phyloP scores from a whole-genome alignment of 2,329 filamentous ascomycete genomes.

The Rasamsonia emersonii region DNA sequence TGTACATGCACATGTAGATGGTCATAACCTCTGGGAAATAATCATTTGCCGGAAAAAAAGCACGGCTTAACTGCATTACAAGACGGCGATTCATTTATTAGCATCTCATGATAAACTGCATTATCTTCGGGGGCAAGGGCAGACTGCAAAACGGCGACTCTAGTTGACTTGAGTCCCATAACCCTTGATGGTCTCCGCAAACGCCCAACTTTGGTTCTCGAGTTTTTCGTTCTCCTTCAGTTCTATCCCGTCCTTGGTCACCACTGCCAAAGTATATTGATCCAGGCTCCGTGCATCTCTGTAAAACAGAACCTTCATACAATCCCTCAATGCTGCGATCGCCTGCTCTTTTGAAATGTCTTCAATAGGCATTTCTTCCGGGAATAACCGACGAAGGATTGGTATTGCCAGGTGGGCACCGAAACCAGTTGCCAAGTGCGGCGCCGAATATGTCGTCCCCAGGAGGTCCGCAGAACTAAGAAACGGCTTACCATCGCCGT shows the following conservation, averaged over 20 bases:
- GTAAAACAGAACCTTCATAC: conserved; percentile 98
- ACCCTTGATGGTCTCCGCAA: conserved; percentile 87
- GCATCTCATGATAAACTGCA: not conserved
- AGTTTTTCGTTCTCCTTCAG: conserved; percentile 77
- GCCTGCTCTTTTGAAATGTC: conserved; percentile 69
- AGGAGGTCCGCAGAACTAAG: conserved; percentile 85
- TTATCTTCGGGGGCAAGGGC: conserved; percentile 18
- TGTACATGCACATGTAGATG: too few species aligned
- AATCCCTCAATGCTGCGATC: conserved; percentile 73
- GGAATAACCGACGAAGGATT: conserved; percentile 73
- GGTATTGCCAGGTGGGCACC: conserved; percentile 89
- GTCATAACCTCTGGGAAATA: too few species aligned
- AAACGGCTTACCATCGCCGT: conserved; percentile 73
- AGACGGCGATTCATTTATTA: too few species aligned
- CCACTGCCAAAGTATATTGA: conserved; percentile 80
- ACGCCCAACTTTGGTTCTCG: conserved; percentile 95
- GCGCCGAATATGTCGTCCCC: conserved; percentile 82
- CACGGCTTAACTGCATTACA: too few species aligned
- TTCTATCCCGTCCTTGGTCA: conserved; percentile 83
- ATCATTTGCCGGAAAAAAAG: too few species aligned
- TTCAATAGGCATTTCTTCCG: conserved; percentile 70
- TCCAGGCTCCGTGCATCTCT: conserved; percentile 89
- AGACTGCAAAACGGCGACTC: conserved; percentile 22
- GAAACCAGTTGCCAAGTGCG: conserved; percentile 86
- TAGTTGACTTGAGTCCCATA: conserved; percentile 75